phyloP scores from a whole-genome alignment of 495 filamentous ascomycete genomes.

The Aspergillus campestris region DNA sequence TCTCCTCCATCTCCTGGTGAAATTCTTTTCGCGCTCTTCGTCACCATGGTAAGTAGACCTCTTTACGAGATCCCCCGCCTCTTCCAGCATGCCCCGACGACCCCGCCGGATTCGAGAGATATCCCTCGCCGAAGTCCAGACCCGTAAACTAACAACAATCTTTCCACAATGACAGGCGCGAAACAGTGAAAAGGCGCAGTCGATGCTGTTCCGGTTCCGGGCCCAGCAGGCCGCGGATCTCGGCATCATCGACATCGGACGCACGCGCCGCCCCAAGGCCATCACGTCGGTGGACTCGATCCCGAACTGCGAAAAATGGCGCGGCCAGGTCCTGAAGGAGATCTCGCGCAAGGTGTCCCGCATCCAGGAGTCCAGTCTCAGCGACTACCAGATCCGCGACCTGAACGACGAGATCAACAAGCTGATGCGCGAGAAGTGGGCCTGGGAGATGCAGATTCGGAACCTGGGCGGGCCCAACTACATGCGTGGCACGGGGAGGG shows the following conservation, averaged over 20 bases:
- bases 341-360: constrained; percentile 92
- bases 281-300: constrained; percentile 81
- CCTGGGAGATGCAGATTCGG: constrained; percentile 96
- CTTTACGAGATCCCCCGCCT: not conserved
- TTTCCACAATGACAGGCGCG: constrained; percentile 43
- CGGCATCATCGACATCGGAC: constrained; percentile 90
- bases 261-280: constrained; percentile 77
- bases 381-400: constrained; percentile 94
- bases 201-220: constrained; percentile 99
- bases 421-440: constrained; percentile 95
- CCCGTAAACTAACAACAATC: not conserved
- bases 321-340: constrained; percentile 94
- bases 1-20: constrained; percentile 12
- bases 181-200: constrained; percentile 97
- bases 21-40: constrained; percentile 8
- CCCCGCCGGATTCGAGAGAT: not conserved
- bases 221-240: constrained; percentile 93
- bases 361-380: constrained; percentile 82
- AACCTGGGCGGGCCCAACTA: constrained; percentile 95
- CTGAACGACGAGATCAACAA: constrained; percentile 99
- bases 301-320: constrained; percentile 93
- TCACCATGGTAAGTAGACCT: constrained; percentile 27
- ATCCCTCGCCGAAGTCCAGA: not conserved
- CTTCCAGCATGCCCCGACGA: too few relatives aligned
- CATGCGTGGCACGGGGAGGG: constrained; percentile 77